Evolutionary conservation across 768 basidiomycete species (phyloP), one percentile per base, ranked within the genome.

Genomic region (Tulasnella sp.): DNA sequence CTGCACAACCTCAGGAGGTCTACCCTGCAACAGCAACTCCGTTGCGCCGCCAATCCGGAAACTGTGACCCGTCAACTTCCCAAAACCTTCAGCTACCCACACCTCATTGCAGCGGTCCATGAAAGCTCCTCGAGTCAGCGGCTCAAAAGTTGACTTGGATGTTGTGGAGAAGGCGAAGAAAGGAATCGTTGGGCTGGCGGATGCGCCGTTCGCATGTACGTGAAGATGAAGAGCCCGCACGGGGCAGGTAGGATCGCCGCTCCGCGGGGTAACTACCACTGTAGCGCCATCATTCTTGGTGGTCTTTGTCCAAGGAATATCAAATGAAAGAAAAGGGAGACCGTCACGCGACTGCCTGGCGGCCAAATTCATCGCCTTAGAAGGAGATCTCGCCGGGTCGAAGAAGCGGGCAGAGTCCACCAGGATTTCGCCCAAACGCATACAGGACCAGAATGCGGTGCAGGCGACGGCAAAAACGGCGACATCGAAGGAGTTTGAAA

Each of bases 21-120:
- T 56, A 3, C 82, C 78, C 1, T 34, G 74, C 27, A 79, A 46
- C 19, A 81, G 56, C 3, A 80, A 44, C n/a, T 80, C 77, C 0
- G 80, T 82, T 9, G 81, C 77, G 1, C 82, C 82, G 36, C 82
- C 80, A 34, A 81, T 82, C 0, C 81, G 81, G 40, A 82, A 82
- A 27, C 79, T 36, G 56, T 82, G 82, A 18, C 81, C 81, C 1
- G 79, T 71, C 0, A 78, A n/a, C 12, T 5, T 14, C 1, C 42
- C 38, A 2, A 74, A 56, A 0, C 76, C 79, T 1, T 7, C 46
- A 2, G 14, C 0, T 7, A 1, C 7, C 79, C 79, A 81, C 0
- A 78, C 71, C 36, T 80, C 77, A 12, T 62, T 74, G 56, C 80
- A 81, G 12, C 80, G 31, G 1, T 16, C 78, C 46, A 81, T 42